Base-by-base conservation (phyloP, 371 early-diverging fungal genomes). In the Lichtheimia hyalospora region DNA sequence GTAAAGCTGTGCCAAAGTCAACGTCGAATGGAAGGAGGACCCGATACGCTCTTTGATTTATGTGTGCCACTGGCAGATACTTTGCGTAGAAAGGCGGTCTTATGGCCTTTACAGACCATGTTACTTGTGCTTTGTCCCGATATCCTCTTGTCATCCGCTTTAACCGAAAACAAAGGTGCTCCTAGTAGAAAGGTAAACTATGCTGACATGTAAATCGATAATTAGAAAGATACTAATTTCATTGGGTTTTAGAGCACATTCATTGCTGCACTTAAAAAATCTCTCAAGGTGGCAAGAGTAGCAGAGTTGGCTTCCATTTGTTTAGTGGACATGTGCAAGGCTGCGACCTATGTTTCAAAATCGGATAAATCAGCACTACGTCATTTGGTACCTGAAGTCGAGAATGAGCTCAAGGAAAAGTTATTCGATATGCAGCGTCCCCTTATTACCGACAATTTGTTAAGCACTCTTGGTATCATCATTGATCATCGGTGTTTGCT, bases 91-190 rank as follows among this genome's bases (percentile, higher is more conserved):
- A 84, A 84, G 50, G 63, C 84, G 15, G 69, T 87, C 6, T 76
- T 90, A 54, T 93, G 94, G 94, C 94, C 94, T 16, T 68, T 89
- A 13, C 90, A 90, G 55, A 89, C 89, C 0, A 88, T 90, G 77
- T 73, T 93, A 3, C 62, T 92, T 12, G 68, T 85, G 18, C 74
- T 93, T 14, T 89, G 89, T 49, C 94, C 94, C 1, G 92, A 92
- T 66, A 81, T 89, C 52, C 63, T 93, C 10, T 58, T 79, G 41
- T 74, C 27, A 24, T 21, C 24, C 21, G 52, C 52, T 24, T 0
- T 21, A 20, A 25, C 2, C 6, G 24, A 51, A 2, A 21, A 25
- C 15, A 20, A 25, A 18, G 46, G 46, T 46, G 5, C 21, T 46
- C 46, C n/a, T 7, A 46, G 21, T 10, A 46, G 21, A 46, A 46